phyloP scores from a whole-genome alignment of 2,329 filamentous ascomycete genomes.

The Tetracladium maxilliforme region DNA sequence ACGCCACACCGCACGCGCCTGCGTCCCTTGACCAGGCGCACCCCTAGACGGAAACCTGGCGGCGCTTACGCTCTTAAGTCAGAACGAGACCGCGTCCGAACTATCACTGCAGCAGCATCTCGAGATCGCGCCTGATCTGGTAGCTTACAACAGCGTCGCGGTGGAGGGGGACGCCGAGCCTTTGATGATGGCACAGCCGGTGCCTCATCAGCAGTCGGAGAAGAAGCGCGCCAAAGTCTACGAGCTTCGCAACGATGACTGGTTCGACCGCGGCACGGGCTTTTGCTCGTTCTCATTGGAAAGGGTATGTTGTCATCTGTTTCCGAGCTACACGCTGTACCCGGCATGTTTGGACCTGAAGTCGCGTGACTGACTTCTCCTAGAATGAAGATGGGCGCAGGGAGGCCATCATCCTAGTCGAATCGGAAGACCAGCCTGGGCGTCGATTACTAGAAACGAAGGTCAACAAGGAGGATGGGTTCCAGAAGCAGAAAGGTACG shows the following conservation, averaged over 20 bases:
- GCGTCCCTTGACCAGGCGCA: too few species aligned
- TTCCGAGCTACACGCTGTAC: too few species aligned
- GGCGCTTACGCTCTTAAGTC: conserved; percentile 38
- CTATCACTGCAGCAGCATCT: conserved; percentile 46
- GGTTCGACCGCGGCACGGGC: conserved; percentile 94
- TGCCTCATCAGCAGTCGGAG: conserved; percentile 51
- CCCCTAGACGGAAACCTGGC: conserved; percentile 14
- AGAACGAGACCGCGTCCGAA: conserved; percentile 36
- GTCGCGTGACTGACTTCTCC: background rate
- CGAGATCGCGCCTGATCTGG: conserved; percentile 36
- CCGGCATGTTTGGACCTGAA: too few species aligned
- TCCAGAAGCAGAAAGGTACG: conserved; percentile 93
- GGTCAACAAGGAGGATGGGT: conserved; percentile 87
- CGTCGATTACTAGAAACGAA: conserved; percentile 76
- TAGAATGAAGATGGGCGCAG: conserved; percentile 33
- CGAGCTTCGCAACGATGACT: conserved; percentile 96
- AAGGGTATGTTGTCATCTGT: conserved; percentile 1
- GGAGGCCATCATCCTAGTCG: conserved; percentile 78
- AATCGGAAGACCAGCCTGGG: conserved; percentile 83
- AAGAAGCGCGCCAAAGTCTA: conserved; percentile 92
- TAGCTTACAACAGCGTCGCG: conserved; percentile 31
- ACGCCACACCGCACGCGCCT: too few species aligned
- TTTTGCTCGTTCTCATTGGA: conserved; percentile 66
- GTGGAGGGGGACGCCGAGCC: conserved; percentile 40
- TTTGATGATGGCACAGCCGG: conserved; percentile 57